Base-by-base conservation (phyloP, 345 rosid genomes). In the Brassica cretica region DNA sequence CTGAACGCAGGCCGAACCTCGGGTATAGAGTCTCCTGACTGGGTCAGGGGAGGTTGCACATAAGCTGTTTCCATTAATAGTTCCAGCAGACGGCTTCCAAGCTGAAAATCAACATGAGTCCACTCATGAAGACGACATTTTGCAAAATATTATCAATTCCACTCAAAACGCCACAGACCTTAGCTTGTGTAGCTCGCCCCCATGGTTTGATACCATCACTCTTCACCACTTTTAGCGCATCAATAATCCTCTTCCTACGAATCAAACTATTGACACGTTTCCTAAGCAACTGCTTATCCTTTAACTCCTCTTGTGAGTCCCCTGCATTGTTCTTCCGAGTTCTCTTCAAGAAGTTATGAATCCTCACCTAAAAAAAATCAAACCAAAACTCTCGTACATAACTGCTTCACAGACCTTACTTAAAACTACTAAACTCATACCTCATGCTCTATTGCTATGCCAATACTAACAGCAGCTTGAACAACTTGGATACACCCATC, bases 1-100 rank as follows among this genome's bases (percentile, higher is more conserved):
- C 84, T 88, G 80, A 94, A 92, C 29, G 98, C 98, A 74, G 98
- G 98, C 65, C 97, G 97, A 76, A 94, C 82, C 81, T 89, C 95
- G 3, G 93, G 98, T 51, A 93, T 89, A 72, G 81, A 55, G 71
- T 89, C 92, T 7, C 80, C 89, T 75, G 86, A 82, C 82, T 88
- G 97, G 71, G 84, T 79, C 64, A 84, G 71, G 1, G 98, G 97
- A 85, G 93, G 86, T 83, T 92, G 98, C 27, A 94, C 89, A 84
- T 82, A 89, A 75, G 98, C 97, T 71, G 93, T 66, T 84, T 91
- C 97, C 16, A 85, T 90, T 80, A 94, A 74, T 68, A 94, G 84
- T 76, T 91, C 93, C 66, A 92, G 75, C 79, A 94, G 90, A 76
- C 97, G 91, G 71, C 93, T 83, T 79, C 97, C 98, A 61, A 94